A percentile compares a stretch with the other conserved stretches of the same genome.
phyloP scores from a whole-genome alignment of 2,329 filamentous ascomycete genomes.

The Xylaria digitata region DNA sequence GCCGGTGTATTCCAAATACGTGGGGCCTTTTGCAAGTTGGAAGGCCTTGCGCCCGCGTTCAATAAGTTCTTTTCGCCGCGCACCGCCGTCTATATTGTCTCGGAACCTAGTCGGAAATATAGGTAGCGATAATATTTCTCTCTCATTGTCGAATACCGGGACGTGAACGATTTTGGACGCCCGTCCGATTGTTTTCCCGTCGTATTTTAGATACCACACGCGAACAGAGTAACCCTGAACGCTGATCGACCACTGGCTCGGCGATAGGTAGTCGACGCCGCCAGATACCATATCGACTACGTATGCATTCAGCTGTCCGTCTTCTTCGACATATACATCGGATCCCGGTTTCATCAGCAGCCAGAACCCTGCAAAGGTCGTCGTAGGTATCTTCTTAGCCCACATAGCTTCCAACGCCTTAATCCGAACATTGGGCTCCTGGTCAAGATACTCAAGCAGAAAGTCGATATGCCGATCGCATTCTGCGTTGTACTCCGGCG shows the following conservation, averaged over 20 bases:
- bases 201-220: constrained; percentile 35
- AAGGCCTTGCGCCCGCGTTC: constrained; percentile 33
- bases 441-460: constrained; percentile 36
- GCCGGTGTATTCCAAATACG: constrained; percentile 37
- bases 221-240: constrained; percentile 22
- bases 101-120: constrained; percentile 35
- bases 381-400: constrained; percentile 35
- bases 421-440: constrained; percentile 29
- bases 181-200: constrained; percentile 32
- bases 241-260: constrained; percentile 22
- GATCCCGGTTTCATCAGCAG: constrained; percentile 36
- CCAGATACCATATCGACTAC: constrained; percentile 32
- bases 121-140: constrained; percentile 34
- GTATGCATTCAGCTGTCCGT: constrained; percentile 38
- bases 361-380: constrained; percentile 37
- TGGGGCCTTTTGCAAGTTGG: constrained; percentile 29
- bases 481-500: constrained; percentile 32
- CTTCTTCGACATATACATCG: constrained; percentile 34
- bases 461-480: constrained; percentile 36
- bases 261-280: constrained; percentile 25
- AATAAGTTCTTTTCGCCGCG: constrained; percentile 32
- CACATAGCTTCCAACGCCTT: constrained; percentile 31
- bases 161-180: constrained; percentile 21
- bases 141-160: constrained; percentile 34
- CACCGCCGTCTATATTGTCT: constrained; percentile 27